Evolutionary conservation across 139 green algal genomes (phyloP), one percentile per base, ranked within the genome.

Genomic region (Chlamydomonas incerta): DNA sequence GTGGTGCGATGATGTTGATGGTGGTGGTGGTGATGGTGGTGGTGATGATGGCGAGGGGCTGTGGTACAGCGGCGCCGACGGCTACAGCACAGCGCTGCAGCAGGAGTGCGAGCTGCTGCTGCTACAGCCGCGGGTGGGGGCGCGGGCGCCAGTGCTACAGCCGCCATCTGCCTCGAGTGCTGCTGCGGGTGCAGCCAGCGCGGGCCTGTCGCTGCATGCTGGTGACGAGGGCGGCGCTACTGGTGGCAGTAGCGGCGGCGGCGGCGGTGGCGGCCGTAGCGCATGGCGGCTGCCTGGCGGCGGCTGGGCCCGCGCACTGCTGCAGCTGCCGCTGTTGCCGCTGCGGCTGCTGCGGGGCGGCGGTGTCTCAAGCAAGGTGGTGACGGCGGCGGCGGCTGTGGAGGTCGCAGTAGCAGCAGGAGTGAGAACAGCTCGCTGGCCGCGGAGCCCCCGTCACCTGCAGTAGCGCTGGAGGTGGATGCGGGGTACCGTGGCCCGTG

Each of bases 11-110:
- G 41, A 8, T 50, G 41, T 5, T 8, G 67, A 26, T 3, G 67
- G 31, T 46, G 67, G 67, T 3, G 31, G 67, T 1, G 31, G 67
- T 24, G 31, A 31, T 24, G 70, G 24, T 8, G 24, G 37, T 18
- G 70, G 37, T 28, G 41, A 3, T 34, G 72, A 47, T 17, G 72
- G 47, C 23, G 77, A 83, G 41, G 77, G 17, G 28, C 63, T 18
- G 14, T n/a, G 26, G 63, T 83, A 83, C 77, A 74, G 41, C 0
- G 77, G 77, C 8, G 77, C 77, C 6, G 41, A n/a, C 14, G 77
- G 63, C 21, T 83, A 83, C 77, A 74, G 41, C 63, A n/a, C n/a
- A 8, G 77, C 63, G 2, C 63, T 83, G 41, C 41, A 31, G 46
- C 26, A 5, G 63, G 63, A 24, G 55, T 17, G 58, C 23, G 28